Base-by-base conservation (phyloP, 139 green algal species). In the Ulvella scutata region DNA sequence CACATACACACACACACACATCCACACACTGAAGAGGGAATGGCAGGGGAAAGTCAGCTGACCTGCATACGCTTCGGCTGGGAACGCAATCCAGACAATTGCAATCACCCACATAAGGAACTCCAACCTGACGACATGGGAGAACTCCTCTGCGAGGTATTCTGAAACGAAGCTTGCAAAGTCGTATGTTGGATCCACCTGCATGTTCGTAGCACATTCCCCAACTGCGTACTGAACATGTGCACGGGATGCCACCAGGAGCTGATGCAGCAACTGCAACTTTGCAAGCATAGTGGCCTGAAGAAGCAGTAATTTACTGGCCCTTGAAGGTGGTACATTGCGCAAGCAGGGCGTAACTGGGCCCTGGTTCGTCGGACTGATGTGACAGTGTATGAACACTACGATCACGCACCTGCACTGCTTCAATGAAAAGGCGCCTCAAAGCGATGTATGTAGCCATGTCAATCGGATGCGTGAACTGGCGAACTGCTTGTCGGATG, bases 91-190 rank as follows among this genome's bases (percentile, higher is more conserved):
- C 51, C 51, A 67, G 9, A 67, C 51, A 26, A 67, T 29, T 6
- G 51, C 51, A 26, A 67, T n/a, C 51, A 67, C n/a, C 51, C 51
- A 67, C 51, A 67, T 67, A 26, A 67, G 33, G 51, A 67, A 13
- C n/a, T 67, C 51, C n/a, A 67, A 67, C 51, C 33, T 67, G 13
- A 67, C 51, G 51, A 67, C 51, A 26, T 26, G 31, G 51, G 51
- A 67, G 2, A 67, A 67, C 51, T 67, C 51, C 51, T 67, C 51
- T 26, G 51, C 51, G 51, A 67, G 51, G 51, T 67, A 67, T n/a
- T 67, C 51, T n/a, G n/a, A 36, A 6, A 67, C 51, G 33, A 67
- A 67, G 9, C n/a, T 26, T 29, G 51, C 51, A 26, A 67, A 67
- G 51, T 67, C 33, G 51, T 36, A 67, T n/a, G 31, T 26, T 26